These are phyloP conservation scores for Epichloe baconii DNA, from an alignment of 2,329 filamentous ascomycete genomes.

Conservation along the genomic window DNA sequence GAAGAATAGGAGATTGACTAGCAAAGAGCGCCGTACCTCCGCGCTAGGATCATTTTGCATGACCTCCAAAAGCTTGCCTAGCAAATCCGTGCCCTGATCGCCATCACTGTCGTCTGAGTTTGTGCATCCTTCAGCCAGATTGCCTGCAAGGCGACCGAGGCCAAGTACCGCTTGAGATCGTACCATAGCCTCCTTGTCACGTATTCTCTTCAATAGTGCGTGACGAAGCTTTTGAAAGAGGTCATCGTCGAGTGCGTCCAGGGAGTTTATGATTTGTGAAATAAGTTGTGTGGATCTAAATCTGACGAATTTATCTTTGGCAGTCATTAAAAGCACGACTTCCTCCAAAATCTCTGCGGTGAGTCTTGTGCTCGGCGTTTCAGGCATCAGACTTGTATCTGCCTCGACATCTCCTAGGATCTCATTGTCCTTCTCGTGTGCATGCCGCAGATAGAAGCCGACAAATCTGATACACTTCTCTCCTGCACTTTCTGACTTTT, in stretches of 20 bases:
- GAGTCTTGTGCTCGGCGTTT: constrained; percentile 74
- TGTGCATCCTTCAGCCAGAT: constrained; percentile 57
- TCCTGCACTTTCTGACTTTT: constrained; percentile 85
- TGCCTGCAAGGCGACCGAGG: constrained; percentile 70
- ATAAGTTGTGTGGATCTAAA: constrained; percentile 84
- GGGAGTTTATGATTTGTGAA: constrained; percentile 80
- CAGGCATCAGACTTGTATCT: constrained; percentile 57
- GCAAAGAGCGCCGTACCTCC: constrained; percentile 76
- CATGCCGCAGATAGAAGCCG: constrained; percentile 70
- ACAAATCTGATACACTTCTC: constrained; percentile 78
- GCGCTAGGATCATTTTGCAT: constrained; percentile 90
- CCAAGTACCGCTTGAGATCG: constrained; percentile 85
- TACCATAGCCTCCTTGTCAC: constrained; percentile 89
- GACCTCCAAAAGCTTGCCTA: constrained; percentile 75
- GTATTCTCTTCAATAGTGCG: constrained; percentile 69
- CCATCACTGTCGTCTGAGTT: constrained; percentile 58
- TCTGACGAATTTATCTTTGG: constrained; percentile 87
- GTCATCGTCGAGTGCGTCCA: constrained; percentile 86
- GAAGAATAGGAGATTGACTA: constrained; percentile 80
- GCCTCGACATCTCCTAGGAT: constrained; percentile 51
- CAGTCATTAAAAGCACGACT: constrained; percentile 60
- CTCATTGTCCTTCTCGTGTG: constrained; percentile 57
- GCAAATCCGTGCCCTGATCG: constrained; percentile 50
- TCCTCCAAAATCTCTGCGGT: constrained; percentile 60
- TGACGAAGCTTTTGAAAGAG: constrained; percentile 72